phyloP scores from a whole-genome alignment of 768 basidiomycete species.

The Auriscalpium vulgare region DNA sequence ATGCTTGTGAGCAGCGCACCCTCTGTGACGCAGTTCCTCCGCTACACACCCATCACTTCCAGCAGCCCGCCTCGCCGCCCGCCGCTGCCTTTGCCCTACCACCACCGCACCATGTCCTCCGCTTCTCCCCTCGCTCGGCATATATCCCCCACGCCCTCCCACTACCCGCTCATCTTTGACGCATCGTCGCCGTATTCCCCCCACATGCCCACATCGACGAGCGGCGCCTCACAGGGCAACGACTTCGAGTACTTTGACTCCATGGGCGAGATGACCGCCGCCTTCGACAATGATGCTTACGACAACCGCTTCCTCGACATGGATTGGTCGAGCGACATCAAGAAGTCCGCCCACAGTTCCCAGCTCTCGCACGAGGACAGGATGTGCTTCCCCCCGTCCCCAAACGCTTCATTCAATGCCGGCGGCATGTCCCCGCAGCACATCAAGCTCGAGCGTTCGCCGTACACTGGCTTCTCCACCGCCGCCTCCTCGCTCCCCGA shows the following conservation, averaged over 20 bases:
- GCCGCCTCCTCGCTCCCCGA: not conserved
- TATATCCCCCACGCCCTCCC: not conserved
- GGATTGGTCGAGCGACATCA: too few species aligned
- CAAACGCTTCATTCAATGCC: not conserved
- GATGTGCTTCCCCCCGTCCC: not conserved
- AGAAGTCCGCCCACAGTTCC: not conserved
- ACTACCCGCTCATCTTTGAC: not conserved
- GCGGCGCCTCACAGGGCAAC: not conserved
- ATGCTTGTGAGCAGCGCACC: not conserved
- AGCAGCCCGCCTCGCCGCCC: not conserved
- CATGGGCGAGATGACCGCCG: not conserved
- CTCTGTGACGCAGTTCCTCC: too few species aligned
- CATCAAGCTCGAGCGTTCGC: not conserved
- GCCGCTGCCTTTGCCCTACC: not conserved
- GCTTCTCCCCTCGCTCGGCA: not conserved
- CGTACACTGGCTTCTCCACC: not conserved
- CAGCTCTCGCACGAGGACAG: not conserved
- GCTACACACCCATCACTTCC: not conserved
- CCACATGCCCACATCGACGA: not conserved
- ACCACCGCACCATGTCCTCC: constrained; percentile 1
- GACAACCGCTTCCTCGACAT: not conserved
- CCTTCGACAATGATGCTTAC: not conserved
- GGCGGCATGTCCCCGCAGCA: not conserved
- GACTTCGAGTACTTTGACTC: not conserved
- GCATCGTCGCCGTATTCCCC: not conserved